These are phyloP conservation scores for Penicillium salamii DNA, from an alignment of 495 filamentous ascomycete species.

Conservation along the genomic window DNA sequence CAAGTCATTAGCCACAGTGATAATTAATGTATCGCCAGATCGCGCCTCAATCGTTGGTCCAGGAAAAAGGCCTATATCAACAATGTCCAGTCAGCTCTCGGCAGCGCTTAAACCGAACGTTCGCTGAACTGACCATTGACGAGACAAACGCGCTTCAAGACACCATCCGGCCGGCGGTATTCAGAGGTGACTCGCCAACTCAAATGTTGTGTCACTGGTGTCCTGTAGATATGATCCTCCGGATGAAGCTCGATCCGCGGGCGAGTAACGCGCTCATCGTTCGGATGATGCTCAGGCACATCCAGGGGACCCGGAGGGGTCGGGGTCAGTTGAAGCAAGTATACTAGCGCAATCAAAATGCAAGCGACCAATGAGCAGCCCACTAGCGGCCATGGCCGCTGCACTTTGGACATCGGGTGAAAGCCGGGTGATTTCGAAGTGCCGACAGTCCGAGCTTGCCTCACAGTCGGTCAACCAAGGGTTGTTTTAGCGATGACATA, in stretches of 20 bases:
- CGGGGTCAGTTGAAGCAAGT: conserved; percentile 6
- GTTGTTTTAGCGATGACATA: too few species aligned
- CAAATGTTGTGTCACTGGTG: conserved; percentile 27
- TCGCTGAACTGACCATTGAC: conserved; percentile 29
- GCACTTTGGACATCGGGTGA: not conserved
- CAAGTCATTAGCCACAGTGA: conserved; percentile 67
- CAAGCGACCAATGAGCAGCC: conserved; percentile 14
- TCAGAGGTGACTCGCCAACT: conserved; percentile 34
- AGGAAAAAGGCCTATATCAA: conserved; percentile 31
- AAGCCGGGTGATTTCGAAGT: not conserved
- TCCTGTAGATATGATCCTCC: conserved; percentile 37
- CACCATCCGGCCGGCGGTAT: conserved; percentile 39
- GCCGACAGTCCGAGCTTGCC: not conserved
- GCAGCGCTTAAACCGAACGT: not conserved
- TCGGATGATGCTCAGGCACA: not conserved
- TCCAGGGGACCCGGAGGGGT: not conserved
- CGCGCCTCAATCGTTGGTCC: conserved; percentile 40
- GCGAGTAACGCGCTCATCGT: conserved; percentile 4
- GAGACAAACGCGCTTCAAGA: conserved; percentile 36
- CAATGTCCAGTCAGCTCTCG: not conserved
- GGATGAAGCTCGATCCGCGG: conserved; percentile 36
- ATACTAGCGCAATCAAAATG: conserved; percentile 15
- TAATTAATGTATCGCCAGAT: conserved; percentile 64
- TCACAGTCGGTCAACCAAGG: not conserved
- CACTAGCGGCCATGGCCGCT: conserved; percentile 5